A percentile compares a stretch with the other conserved stretches of the same genome.
Conservation (phyloP, 352 stramenopile species). For the Phytophthora macrochlamydospora region DNA sequence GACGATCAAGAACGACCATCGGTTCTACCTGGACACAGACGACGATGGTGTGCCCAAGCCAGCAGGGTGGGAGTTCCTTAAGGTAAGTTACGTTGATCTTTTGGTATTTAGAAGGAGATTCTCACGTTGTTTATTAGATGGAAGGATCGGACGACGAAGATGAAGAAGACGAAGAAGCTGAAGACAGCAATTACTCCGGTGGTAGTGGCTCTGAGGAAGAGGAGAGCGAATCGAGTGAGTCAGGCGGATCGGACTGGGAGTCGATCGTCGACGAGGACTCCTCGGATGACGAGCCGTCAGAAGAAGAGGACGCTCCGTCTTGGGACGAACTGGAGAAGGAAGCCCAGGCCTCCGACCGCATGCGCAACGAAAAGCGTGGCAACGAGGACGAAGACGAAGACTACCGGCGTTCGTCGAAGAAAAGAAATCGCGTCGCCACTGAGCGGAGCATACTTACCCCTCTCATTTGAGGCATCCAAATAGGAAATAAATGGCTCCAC, state of each 20-base stretch:
- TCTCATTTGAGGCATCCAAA: background rate
- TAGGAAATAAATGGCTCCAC: background rate
- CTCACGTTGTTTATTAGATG: conserved; percentile 51
- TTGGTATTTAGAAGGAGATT: conserved; percentile 18
- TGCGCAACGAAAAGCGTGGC: conserved; percentile 56
- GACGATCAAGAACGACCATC: conserved; percentile 93
- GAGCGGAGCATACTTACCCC: conserved; percentile 15
- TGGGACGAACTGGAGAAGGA: conserved; percentile 88
- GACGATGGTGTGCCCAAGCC: conserved; percentile 98
- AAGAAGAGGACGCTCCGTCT: conserved; percentile 70
- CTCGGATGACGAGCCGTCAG: conserved; percentile 54
- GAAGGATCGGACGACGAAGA: conserved; percentile 93
- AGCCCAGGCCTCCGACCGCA: conserved; percentile 66
- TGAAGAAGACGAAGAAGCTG: conserved; percentile 83
- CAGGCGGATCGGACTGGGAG: conserved; percentile 75
- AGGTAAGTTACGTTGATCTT: conserved; percentile 42
- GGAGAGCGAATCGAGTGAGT: conserved; percentile 68
- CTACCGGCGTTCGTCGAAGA: conserved; percentile 56
- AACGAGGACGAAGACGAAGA: conserved; percentile 69
- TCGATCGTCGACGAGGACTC: conserved; percentile 82
- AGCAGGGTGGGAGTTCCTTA: conserved; percentile 96
- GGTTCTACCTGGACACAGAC: conserved; percentile 94
- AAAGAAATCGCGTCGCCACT: conserved; percentile 52
- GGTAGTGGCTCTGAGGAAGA: conserved; percentile 64
- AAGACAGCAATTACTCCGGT: conserved; percentile 75